Conservation (phyloP, 2,329 filamentous ascomycete species). For the Talaromyces rugulosus region DNA sequence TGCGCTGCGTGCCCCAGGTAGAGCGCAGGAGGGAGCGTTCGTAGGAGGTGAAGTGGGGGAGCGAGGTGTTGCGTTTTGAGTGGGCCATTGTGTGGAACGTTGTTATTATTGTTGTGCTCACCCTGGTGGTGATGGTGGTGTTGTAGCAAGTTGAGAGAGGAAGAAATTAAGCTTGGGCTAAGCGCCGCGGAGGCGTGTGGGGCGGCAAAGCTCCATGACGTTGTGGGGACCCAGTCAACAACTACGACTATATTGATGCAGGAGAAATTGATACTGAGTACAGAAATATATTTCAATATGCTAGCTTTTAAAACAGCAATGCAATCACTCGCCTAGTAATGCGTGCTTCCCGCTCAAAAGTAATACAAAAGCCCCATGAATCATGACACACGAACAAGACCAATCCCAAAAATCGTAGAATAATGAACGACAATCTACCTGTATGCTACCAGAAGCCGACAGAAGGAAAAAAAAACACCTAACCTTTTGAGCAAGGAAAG, state of each 20-base stretch:
- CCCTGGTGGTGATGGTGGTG: too few relatives aligned
- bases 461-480: not conserved
- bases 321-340: not conserved
- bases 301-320: not conserved
- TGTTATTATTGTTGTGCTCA: not conserved
- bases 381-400: not conserved
- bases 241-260: too few relatives aligned
- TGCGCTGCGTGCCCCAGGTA: conserved; percentile 75
- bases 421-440: not conserved
- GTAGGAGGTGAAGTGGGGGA: conserved; percentile 89
- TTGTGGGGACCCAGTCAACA: not conserved
- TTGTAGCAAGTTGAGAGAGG: not conserved
- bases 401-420: not conserved
- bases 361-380: not conserved
- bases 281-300: not conserved
- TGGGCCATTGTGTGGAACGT: conserved; percentile 34
- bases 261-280: not conserved
- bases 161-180: not conserved
- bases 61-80: conserved; percentile 81
- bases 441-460: not conserved
- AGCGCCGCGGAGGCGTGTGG: not conserved
- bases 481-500: not conserved
- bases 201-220: not conserved
- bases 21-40: conserved; percentile 78
- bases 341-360: not conserved